Conservation (phyloP, 2,329 filamentous ascomycete genomes). For the Diatrype stigma region DNA sequence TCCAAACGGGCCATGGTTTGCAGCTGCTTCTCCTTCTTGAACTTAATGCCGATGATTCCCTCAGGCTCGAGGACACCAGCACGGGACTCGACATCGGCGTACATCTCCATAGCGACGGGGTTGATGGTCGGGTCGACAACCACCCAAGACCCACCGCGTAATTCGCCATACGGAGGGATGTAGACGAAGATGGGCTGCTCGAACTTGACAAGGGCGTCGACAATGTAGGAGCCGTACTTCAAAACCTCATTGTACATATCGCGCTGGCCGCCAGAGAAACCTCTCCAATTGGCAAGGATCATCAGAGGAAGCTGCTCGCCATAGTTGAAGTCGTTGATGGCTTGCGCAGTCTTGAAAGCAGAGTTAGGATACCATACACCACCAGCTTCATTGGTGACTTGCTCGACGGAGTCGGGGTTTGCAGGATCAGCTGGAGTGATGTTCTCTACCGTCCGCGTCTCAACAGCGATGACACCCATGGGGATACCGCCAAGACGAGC, state of each 20-base stretch:
- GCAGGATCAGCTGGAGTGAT: slow-evolving; percentile 93
- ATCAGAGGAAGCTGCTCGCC: slow-evolving; percentile 97
- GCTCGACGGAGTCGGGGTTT: slow-evolving; percentile 97
- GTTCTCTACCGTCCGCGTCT: slow-evolving; percentile 95
- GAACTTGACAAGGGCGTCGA: slow-evolving; percentile 96
- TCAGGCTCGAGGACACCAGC: slow-evolving; percentile 97
- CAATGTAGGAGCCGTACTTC: slow-evolving; percentile 99
- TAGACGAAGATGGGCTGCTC: slow-evolving; percentile 99
- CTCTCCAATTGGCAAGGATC: slow-evolving; percentile 99
- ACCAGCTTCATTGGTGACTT: slow-evolving; percentile 89
- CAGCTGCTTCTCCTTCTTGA: slow-evolving; percentile 93
- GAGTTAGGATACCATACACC: slow-evolving; percentile 99
- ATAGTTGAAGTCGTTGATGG: slow-evolving; percentile 98
- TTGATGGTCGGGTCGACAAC: slow-evolving; percentile 99
- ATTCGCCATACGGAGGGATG: slow-evolving; percentile 93
- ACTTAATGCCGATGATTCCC: slow-evolving; percentile 98
- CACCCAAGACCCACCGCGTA: slow-evolving; percentile 98
- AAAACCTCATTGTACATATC: slow-evolving; percentile 99
- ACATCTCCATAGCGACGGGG: slow-evolving; percentile 97
- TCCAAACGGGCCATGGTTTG: slow-evolving; percentile 96
- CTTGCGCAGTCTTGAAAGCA: slow-evolving; percentile 98
- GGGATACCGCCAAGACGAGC: slow-evolving; percentile 95
- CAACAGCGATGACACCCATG: slow-evolving; percentile 96
- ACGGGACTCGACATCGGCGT: slow-evolving; percentile 89
- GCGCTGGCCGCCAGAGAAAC: slow-evolving; percentile 98